Percentiles rank a stretch among this genome's conserved stretches.
Conservation (phyloP, 345 rosid species). For the Noccaea caerulescens region DNA sequence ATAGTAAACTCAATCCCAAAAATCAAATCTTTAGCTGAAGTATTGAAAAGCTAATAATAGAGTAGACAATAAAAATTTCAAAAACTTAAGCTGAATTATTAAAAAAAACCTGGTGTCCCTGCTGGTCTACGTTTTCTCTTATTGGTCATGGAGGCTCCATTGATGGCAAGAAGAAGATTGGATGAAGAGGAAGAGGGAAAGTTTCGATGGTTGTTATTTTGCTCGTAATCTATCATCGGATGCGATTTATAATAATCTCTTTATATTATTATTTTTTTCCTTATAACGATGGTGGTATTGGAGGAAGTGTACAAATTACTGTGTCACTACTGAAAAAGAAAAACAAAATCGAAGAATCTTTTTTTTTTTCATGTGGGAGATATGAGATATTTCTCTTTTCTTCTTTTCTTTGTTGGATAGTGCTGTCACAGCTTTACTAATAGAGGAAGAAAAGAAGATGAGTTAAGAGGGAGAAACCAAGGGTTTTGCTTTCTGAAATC, state of each 20-base stretch:
- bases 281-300: constrained; percentile 9
- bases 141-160: constrained; percentile 24
- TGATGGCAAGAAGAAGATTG: constrained; percentile 31
- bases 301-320: constrained; percentile 12
- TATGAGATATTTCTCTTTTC: constrained; percentile 13
- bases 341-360: constrained; percentile 35
- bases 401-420: constrained; percentile 34
- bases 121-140: constrained; percentile 87
- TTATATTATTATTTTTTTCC: background rate
- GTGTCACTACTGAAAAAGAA: constrained; percentile 34
- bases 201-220: constrained; percentile 26
- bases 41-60: constrained; percentile 19
- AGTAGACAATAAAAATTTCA: background rate
- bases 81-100: background rate
- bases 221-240: constrained; percentile 35
- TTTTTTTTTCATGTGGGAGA: constrained; percentile 41
- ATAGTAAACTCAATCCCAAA: background rate
- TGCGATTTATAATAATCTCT: background rate
- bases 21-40: constrained; percentile 5
- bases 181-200: constrained; percentile 32
- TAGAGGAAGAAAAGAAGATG: constrained; percentile 36
- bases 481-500: constrained; percentile 43
- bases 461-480: constrained; percentile 40
- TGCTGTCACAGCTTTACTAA: constrained; percentile 38
- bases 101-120: constrained; percentile 77